These are phyloP conservation scores for Phytophthora cryptogea DNA, from an alignment of 352 stramenopile genomes.

Conservation along the genomic window DNA sequence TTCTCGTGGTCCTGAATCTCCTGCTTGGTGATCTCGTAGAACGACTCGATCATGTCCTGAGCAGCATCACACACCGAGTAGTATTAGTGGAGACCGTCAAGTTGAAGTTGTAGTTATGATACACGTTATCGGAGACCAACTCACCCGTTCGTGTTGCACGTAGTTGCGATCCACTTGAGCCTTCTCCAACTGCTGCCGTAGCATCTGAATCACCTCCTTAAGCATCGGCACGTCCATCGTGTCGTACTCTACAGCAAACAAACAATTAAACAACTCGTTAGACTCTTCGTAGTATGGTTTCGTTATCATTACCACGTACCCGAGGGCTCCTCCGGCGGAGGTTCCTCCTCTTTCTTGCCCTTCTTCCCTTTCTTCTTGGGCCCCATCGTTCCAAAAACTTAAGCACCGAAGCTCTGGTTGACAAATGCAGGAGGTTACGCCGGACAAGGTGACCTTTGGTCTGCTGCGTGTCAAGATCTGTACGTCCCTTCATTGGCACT, in stretches of 20 bases:
- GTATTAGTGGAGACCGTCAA: slow-evolving; percentile 8
- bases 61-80: background rate
- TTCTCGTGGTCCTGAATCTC: slow-evolving; percentile 93
- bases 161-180: slow-evolving; percentile 93
- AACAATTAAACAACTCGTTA: background rate
- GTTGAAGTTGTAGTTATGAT: slow-evolving; percentile 7
- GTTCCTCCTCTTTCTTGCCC: slow-evolving; percentile 66
- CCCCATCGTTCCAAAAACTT: slow-evolving; percentile 40
- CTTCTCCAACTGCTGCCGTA: slow-evolving; percentile 92
- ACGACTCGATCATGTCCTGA: slow-evolving; percentile 95
- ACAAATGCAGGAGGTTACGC: slow-evolving; percentile 20
- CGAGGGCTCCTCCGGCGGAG: slow-evolving; percentile 70
- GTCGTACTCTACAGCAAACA: slow-evolving; percentile 79
- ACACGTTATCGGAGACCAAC: slow-evolving; percentile 8
- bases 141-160: slow-evolving; percentile 92
- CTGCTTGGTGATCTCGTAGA: slow-evolving; percentile 94
- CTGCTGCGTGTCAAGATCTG: slow-evolving; percentile 14
- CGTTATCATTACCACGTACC: slow-evolving; percentile 34
- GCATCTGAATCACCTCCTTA: slow-evolving; percentile 92
- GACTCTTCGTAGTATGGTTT: too few species aligned
- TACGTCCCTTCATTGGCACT: slow-evolving; percentile 16
- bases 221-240: slow-evolving; percentile 94
- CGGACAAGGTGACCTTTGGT: slow-evolving; percentile 2
- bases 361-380: slow-evolving; percentile 86
- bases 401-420: too few species aligned